Base-by-base conservation (phyloP, 1,139 yeast species). In the Saccharomyces hybrid region DNA sequence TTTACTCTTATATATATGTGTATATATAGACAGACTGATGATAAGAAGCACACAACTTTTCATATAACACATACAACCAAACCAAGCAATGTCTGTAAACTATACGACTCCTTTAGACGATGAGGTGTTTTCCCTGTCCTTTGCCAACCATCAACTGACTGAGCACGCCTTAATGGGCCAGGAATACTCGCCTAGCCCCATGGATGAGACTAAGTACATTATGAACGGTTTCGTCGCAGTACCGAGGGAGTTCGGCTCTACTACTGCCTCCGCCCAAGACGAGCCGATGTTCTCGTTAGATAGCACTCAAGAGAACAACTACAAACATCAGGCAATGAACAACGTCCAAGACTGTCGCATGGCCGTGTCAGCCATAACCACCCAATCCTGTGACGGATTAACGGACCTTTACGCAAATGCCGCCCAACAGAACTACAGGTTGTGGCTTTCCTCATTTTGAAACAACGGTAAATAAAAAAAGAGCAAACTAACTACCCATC, bases 361-460 rank as follows among this genome's bases (percentile, higher is more conserved):
- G 44, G 44, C 25, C 25, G 44, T 38, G n/a, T 38, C 44, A 13
- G 16, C 48, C 16, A 46, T 6, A 25, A 11, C 44, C 13, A 6
- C 44, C 23, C 44, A 38, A 9, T 38, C 31, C 2, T 48, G 34
- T 16, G 44, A 28, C 16, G 20, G 13, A 48, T 31, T 48, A 34
- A 31, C 34, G 20, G 55, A 51, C 14, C 42, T 48, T 14, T 53
- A 50, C 46, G 57, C 59, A 27, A 57, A 59, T 46, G 59, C 62
- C 13, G 63, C 66, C 13, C 66, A 62, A 54, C 64, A 63, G 53
- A 64, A 64, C 53, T 64, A 64, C 56, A 56, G 62, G 53, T 50
- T 62, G 42, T 64, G 67, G 67, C 52, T 64, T 27, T 56, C 62
- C 4, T 54, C 60, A 5, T 56, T 58, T 26, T 58, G 53, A 54